phyloP scores from a whole-genome alignment of 106 monocot species.

The Ottelia alismoides region DNA sequence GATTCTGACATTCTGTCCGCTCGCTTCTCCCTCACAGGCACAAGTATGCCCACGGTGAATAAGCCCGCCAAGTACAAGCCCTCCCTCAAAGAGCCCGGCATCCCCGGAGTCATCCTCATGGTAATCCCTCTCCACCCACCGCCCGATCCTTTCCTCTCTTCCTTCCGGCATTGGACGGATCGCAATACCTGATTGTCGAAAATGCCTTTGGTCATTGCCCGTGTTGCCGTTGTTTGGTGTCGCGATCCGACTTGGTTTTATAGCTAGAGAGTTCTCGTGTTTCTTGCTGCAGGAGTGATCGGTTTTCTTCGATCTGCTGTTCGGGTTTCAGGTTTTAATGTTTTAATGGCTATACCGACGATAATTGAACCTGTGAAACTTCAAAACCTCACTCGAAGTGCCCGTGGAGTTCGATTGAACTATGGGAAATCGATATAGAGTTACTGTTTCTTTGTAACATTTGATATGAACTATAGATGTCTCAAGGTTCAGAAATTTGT shows the following conservation, averaged over 20 bases:
- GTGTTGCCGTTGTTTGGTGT: too few relatives aligned
- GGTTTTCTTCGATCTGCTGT: not conserved
- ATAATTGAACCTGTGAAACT: too few relatives aligned
- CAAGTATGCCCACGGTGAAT: slow-evolving; percentile 35
- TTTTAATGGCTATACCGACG: not conserved
- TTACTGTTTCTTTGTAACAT: too few relatives aligned
- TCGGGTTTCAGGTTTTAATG: not conserved
- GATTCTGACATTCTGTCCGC: too few relatives aligned
- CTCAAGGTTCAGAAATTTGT: too few relatives aligned
- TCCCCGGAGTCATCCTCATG: slow-evolving; percentile 72
- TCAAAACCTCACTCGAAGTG: too few relatives aligned
- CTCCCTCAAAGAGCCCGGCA: slow-evolving; percentile 66
- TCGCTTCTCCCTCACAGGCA: too few relatives aligned
- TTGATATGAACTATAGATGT: too few relatives aligned
- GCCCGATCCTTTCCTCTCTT: not conserved
- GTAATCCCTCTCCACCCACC: slow-evolving; percentile 12
- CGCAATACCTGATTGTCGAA: not conserved
- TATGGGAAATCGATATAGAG: too few relatives aligned
- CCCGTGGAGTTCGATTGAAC: too few relatives aligned
- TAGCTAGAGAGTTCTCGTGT: not conserved
- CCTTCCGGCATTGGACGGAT: not conserved
- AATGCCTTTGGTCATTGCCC: too few relatives aligned
- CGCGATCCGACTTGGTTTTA: not conserved
- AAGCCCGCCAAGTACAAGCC: slow-evolving; percentile 58
- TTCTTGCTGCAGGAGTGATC: not conserved